Evolutionary conservation across 2,329 filamentous ascomycete species (phyloP).

Genomic region (Sporothrix pseudoabietina): DNA sequence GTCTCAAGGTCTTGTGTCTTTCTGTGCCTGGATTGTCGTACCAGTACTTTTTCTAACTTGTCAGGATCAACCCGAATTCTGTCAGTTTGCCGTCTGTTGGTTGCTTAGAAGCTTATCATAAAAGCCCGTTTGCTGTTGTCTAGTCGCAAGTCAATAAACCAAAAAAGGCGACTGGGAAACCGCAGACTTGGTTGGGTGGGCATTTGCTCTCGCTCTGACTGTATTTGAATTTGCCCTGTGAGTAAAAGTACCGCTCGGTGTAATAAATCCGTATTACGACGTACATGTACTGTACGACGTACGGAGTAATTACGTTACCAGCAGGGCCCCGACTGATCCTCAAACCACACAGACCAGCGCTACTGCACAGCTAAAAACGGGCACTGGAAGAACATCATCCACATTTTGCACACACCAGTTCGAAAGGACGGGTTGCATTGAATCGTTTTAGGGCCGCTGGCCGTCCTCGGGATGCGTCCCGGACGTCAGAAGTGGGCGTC

Average conservation of each 20-base stretch:
- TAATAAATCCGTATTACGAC: too few relatives aligned
- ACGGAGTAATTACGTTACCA: background rate
- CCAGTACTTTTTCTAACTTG: too few relatives aligned
- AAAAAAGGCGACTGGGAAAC: too few relatives aligned
- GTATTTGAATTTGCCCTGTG: too few relatives aligned
- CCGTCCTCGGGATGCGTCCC: background rate
- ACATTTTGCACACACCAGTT: background rate
- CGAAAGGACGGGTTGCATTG: slow-evolving; percentile 17
- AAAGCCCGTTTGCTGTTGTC: background rate
- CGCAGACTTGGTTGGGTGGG: background rate
- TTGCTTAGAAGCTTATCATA: background rate
- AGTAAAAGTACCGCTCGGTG: background rate
- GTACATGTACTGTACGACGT: too few relatives aligned
- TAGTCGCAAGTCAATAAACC: too few relatives aligned
- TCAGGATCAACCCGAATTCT: background rate
- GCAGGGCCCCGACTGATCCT: background rate
- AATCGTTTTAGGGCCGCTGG: background rate
- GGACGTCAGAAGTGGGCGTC: background rate
- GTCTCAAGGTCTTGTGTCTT: background rate
- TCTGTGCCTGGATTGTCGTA: background rate
- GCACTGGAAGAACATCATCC: slow-evolving; percentile 4
- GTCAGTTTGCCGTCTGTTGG: background rate
- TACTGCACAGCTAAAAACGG: slow-evolving; percentile 18
- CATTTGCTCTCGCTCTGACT: background rate
- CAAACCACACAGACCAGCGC: background rate